Evolutionary conservation across 371 early-diverging fungal genomes (phyloP), one percentile per base, ranked within the genome.

Genomic region (Dichotomocladium elegans): DNA sequence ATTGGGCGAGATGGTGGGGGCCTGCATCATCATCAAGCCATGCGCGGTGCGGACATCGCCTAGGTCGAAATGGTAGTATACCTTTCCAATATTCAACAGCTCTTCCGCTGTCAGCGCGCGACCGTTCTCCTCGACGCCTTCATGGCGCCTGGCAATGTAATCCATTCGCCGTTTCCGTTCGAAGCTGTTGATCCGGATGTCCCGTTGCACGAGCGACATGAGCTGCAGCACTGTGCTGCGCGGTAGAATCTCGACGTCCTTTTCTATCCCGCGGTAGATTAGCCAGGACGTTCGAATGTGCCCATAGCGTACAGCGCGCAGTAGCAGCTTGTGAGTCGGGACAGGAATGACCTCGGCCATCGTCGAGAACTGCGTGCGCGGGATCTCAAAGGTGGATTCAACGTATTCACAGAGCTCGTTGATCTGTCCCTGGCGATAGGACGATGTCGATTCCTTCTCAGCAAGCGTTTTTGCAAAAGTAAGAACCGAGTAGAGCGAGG

Each of bases 401-500:
- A 73, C 62, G 52, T 73, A 71, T 14, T 54, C 48, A 4, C 66
- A 22, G 22, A 77, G 8, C 31, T 61, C 48, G 29, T 68, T 58
- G 3, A 68, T 43, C n/a, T 77, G 73, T 14, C 42, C 49, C 28
- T 69, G 65, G 19, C 71, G 60, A 27, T 61, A 34, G 9, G 41
- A 49, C 8, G 50, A 41, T 0, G 56, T 30, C 12, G 46, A 43
- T 15, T 51, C 60, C 2, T 26, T n/a, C 7, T 47, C 41, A 2
- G 62, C 41, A 12, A 68, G 24, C 8, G 47, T 33, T 26, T 63
- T 60, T 6, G 71, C 71, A 50, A 53, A 77, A 12, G 40, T 24
- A n/a, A 77, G 53, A 5, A 77, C 47, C 3, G 71, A 57, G 45
- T 68, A 77, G 1, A 77, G 47, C 8, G 59, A 60, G 19, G 60